Percentiles rank a stretch among this genome's conserved stretches.
Conservation (phyloP, 352 stramenopile genomes). For the Phytophthora crassamura region DNA sequence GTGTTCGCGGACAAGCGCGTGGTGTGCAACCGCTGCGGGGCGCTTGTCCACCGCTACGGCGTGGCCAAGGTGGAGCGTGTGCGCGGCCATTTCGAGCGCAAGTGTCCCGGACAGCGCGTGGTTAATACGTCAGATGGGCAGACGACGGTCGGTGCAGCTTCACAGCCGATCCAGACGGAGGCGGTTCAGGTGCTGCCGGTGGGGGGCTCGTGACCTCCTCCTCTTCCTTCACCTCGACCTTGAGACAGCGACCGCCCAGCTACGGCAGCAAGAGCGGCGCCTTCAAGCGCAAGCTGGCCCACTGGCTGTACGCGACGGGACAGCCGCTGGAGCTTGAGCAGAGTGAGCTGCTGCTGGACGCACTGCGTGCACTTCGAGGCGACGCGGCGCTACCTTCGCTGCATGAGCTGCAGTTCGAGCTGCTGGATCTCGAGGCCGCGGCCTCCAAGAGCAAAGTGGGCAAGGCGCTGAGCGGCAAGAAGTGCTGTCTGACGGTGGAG, state of each 20-base stretch:
- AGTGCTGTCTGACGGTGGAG: constrained; percentile 67
- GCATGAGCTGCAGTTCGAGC: constrained; percentile 64
- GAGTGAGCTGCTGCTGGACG: constrained; percentile 50
- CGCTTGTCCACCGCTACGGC: constrained; percentile 71
- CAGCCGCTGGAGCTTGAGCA: constrained; percentile 57
- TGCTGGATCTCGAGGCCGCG: constrained; percentile 63
- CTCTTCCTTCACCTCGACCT: background rate
- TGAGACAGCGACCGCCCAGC: constrained; percentile 13
- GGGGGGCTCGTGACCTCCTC: background rate
- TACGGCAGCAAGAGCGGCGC: constrained; percentile 56
- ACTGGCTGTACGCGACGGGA: constrained; percentile 69
- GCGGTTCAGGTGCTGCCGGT: background rate
- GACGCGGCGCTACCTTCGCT: constrained; percentile 52
- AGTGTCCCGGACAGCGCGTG: constrained; percentile 45
- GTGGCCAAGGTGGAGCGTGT: constrained; percentile 77
- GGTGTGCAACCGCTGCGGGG: constrained; percentile 67
- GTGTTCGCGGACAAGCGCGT: constrained; percentile 64
- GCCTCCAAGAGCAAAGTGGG: constrained; percentile 51
- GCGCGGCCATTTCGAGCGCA: constrained; percentile 72
- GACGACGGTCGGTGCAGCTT: no score
- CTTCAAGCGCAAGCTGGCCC: constrained; percentile 74
- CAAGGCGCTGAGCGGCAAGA: constrained; percentile 51
- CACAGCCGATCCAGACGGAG: constrained; percentile 6
- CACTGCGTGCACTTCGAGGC: constrained; percentile 48
- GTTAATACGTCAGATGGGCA: background rate